phyloP scores from a whole-genome alignment of 2,329 filamentous ascomycete genomes.

The Didymella sp. region DNA sequence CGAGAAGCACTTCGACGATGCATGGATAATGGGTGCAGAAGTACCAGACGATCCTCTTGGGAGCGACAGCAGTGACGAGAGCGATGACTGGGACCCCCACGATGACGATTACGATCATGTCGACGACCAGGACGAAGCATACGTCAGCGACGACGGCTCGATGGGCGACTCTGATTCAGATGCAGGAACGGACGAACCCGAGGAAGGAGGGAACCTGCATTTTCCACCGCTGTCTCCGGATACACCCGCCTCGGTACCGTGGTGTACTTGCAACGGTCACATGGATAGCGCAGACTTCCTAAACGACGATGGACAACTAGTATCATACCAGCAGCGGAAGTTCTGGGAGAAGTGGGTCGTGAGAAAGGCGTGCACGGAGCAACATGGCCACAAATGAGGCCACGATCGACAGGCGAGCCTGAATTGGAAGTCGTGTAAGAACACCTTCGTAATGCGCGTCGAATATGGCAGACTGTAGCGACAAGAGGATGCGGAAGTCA shows the following conservation, averaged over 20 bases:
- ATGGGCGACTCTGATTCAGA: conserved; percentile 45
- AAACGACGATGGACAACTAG: conserved; percentile 57
- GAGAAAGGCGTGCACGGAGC: conserved; percentile 53
- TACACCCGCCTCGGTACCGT: conserved; percentile 55
- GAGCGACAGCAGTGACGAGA: conserved; percentile 54
- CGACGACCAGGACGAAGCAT: conserved; percentile 41
- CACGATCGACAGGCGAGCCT: background rate
- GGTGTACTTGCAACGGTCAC: conserved; percentile 55
- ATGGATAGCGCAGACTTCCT: conserved; percentile 54
- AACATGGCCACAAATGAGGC: conserved; percentile 49
- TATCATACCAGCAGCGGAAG: conserved; percentile 59
- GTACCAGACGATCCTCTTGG: conserved; percentile 56
- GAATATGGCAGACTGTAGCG: background rate
- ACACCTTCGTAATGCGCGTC: conserved; percentile 1
- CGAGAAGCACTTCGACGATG: conserved; percentile 60
- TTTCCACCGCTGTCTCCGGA: conserved; percentile 56
- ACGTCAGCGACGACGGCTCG: conserved; percentile 45
- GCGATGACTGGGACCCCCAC: conserved; percentile 46
- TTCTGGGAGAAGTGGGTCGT: conserved; percentile 64
- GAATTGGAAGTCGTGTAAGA: background rate
- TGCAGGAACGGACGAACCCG: conserved; percentile 46
- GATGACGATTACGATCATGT: conserved; percentile 41
- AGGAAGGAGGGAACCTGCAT: conserved; percentile 53
- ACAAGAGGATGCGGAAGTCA: conserved; percentile 5
- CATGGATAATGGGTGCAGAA: conserved; percentile 56